Base-by-base conservation (phyloP, 2,329 filamentous ascomycete species). In the Botrytis deweyae region DNA sequence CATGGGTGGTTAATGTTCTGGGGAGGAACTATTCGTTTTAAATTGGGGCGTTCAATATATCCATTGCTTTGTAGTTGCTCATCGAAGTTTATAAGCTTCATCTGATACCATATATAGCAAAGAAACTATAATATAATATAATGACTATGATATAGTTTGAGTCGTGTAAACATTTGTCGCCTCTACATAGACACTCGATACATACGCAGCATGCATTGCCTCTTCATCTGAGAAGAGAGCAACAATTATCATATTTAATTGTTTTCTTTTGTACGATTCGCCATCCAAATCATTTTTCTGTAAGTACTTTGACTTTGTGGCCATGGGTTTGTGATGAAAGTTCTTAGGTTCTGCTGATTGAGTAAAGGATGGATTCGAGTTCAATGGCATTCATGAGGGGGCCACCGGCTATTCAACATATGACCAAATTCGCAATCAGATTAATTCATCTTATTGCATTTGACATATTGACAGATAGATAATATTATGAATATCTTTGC, bases 31-130 rank as follows among this genome's bases (percentile, higher is more conserved):
- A 29, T 68, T 68, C 38, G 44, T 40, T 36, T 25, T 59, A 40
- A 36, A 49, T 58, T 55, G 52, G 49, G 52, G 63, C 63, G 46
- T 68, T 25, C 33, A 68, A 58, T 72, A 72, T 72, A 67, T 59
- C 70, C 70, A 38, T 68, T 68, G 70, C 40, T 72, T 68, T 61
- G 20, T 68, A 25, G 42, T 59, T 69, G 38, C 66, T 69, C 40
- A 33, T 44, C 20, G 52, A 42, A 18, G 52, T 33, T 58, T 29
- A 16, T 20, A 42, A 42, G 38, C 66, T 44, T 42, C 66, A 58
- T n/a, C n/a, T 68, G 36, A 69, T 59, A 69, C 36, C 49, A 58
- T 59, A 42, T n/a, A 33, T 42, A 69, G 49, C 36, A 20, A 38
- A 58, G 49, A 44, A 25, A 58, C 29, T 8, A 22, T 58, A 29